Evolutionary conservation across 2,329 filamentous ascomycete species (phyloP).

Genomic region (Neofusicoccum parvum): DNA sequence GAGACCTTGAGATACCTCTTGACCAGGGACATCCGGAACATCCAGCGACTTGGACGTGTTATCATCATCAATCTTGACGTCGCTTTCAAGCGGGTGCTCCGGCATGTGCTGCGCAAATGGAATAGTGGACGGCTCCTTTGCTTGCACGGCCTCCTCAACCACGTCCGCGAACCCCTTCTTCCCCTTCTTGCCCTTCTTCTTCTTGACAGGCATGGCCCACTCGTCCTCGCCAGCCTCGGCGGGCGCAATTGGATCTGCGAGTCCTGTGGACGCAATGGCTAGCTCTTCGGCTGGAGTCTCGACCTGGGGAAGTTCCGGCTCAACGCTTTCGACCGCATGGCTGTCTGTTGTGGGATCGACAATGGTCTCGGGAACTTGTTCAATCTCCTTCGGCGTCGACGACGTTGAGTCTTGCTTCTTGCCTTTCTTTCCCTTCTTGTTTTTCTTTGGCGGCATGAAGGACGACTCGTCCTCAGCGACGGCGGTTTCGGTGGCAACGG

Average conservation of each 20-base stretch:
- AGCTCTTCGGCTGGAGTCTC: background rate
- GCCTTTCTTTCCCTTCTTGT: constrained; percentile 22
- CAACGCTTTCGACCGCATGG: background rate
- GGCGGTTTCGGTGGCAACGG: background rate
- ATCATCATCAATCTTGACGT: background rate
- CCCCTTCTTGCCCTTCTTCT: constrained; percentile 30
- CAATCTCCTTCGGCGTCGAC: background rate
- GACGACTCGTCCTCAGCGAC: constrained; percentile 3
- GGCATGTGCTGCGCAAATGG: background rate
- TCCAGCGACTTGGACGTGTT: background rate
- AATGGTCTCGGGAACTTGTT: background rate
- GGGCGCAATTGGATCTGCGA: background rate
- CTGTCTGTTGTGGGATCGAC: constrained; percentile 3
- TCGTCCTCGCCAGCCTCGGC: constrained; percentile 21
- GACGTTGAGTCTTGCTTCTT: constrained; percentile 5
- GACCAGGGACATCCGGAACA: background rate
- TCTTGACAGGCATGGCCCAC: constrained; percentile 18
- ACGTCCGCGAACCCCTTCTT: constrained; percentile 21
- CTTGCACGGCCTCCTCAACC: background rate
- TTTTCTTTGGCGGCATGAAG: constrained; percentile 3
- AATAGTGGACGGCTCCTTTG: background rate
- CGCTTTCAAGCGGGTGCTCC: background rate
- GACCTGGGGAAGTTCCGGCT: background rate
- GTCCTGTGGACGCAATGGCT: background rate
- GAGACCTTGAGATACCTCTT: background rate